phyloP scores from a whole-genome alignment of 352 stramenopile species.

The Phytopythium chamaehyphon region DNA sequence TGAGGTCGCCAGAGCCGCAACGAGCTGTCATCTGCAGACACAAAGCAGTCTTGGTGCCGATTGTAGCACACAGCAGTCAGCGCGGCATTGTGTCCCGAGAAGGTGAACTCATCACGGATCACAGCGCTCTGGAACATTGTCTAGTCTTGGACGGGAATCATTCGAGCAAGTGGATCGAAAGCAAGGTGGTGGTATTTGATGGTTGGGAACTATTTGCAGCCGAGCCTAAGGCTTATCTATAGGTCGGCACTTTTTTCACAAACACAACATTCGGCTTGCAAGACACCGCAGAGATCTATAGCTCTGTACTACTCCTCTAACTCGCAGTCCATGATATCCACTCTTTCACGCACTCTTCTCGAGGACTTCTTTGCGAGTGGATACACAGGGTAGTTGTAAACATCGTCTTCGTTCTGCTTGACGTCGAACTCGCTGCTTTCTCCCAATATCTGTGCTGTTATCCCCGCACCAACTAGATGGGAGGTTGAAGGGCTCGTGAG shows the following conservation, averaged over 20 bases:
- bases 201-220: too few relatives aligned
- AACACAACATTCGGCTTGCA: too few relatives aligned
- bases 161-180: too few relatives aligned
- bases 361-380: conserved; percentile 35
- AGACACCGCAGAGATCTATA: too few relatives aligned
- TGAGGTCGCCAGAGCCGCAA: conserved; percentile 38
- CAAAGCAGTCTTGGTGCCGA: conserved; percentile 57
- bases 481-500: conserved; percentile 6
- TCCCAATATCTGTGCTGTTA: neutral
- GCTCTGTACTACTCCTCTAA: too few relatives aligned
- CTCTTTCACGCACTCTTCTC: conserved; percentile 28
- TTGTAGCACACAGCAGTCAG: conserved; percentile 70
- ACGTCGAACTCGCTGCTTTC: conserved; percentile 12
- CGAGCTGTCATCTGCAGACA: conserved; percentile 45
- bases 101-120: conserved; percentile 57
- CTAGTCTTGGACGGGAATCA: too few relatives aligned
- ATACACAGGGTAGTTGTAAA: conserved; percentile 67
- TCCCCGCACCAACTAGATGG: neutral
- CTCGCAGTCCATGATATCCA: neutral
- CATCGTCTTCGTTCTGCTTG: conserved; percentile 15
- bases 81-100: conserved; percentile 54
- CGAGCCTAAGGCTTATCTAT: too few relatives aligned
- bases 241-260: too few relatives aligned
- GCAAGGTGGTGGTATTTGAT: too few relatives aligned
- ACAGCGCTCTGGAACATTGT: conserved; percentile 64